phyloP scores from a whole-genome alignment of 305 asterid genomes.

The Salvia sclarea region DNA sequence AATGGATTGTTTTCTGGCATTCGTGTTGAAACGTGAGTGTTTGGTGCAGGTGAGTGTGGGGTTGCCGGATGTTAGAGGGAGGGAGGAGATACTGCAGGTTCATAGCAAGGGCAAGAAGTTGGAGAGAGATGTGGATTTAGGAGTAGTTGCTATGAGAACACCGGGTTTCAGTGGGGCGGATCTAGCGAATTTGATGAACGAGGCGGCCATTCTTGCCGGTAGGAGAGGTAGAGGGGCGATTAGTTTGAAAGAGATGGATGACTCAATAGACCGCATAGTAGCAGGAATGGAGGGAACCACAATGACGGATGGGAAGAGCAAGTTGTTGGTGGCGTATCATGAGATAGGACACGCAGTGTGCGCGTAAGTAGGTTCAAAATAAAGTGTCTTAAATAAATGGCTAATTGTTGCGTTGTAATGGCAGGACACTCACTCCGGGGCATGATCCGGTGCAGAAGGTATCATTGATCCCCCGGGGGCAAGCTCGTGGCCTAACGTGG shows the following conservation, averaged over 20 bases:
- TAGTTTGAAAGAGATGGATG: slow-evolving; percentile 53
- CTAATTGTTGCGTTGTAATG: neutral
- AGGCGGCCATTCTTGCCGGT: slow-evolving; percentile 78
- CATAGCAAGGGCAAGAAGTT: slow-evolving; percentile 54
- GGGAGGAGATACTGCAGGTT: slow-evolving; percentile 61
- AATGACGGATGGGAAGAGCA: slow-evolving; percentile 72
- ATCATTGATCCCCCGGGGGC: slow-evolving; percentile 74
- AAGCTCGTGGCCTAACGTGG: slow-evolving; percentile 76
- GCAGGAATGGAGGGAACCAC: slow-evolving; percentile 83
- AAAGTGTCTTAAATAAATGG: too few relatives aligned
- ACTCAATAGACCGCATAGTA: slow-evolving; percentile 63
- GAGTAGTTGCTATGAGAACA: slow-evolving; percentile 69
- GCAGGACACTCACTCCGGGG: slow-evolving; percentile 62
- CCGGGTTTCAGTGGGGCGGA: slow-evolving; percentile 85
- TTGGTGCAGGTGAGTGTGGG: slow-evolving; percentile 52
- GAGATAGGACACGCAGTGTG: slow-evolving; percentile 69
- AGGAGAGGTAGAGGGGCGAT: slow-evolving; percentile 53
- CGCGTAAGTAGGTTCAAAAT: slow-evolving; percentile 59
- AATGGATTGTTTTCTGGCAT: too few relatives aligned
- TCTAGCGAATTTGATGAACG: slow-evolving; percentile 73
- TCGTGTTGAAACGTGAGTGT: neutral
- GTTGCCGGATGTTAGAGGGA: slow-evolving; percentile 61
- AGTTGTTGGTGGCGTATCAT: slow-evolving; percentile 66
- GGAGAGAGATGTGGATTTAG: slow-evolving; percentile 47
- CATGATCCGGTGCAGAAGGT: slow-evolving; percentile 75